Conservation (phyloP, 164 flowering plant species). For the Buxus sempervirens region DNA sequence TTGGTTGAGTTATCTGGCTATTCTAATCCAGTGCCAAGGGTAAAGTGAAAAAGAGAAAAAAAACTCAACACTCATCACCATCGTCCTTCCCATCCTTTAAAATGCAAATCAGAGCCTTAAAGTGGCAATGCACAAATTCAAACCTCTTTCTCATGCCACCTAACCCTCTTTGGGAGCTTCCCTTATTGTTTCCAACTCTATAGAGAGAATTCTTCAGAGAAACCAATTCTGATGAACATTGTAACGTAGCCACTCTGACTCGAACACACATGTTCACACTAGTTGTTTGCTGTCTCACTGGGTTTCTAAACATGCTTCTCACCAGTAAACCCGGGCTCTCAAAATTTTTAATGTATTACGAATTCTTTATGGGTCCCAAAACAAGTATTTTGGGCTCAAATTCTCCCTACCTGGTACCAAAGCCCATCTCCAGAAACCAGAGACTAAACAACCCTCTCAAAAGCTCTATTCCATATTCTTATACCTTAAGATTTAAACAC, state of each 20-base stretch:
- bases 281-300: no score
- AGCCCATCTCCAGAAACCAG: slow-evolving; percentile 61
- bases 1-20: background rate
- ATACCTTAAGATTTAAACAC: slow-evolving; percentile 47
- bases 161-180: slow-evolving; percentile 32
- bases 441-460: slow-evolving; percentile 21
- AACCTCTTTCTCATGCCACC: slow-evolving; percentile 33
- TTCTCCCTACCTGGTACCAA: slow-evolving; percentile 45
- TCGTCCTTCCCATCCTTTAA: slow-evolving; percentile 10
- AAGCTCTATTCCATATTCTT: slow-evolving; percentile 29
- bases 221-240: slow-evolving; percentile 36
- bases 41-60: background rate
- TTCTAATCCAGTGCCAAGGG: background rate
- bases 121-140: slow-evolving; percentile 48
- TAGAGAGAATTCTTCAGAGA: slow-evolving; percentile 31
- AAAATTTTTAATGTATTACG: slow-evolving; percentile 49
- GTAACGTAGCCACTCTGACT: no score
- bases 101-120: slow-evolving; percentile 50
- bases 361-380: slow-evolving; percentile 48
- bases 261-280: no score
- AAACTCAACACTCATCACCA: background rate
- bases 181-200: slow-evolving; percentile 27
- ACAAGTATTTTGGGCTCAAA: slow-evolving; percentile 39
- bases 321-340: no score
- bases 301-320: slow-evolving; percentile 22